Evolutionary conservation across 163 green algal species (phyloP).

Genomic region (Volvox carteri): DNA sequence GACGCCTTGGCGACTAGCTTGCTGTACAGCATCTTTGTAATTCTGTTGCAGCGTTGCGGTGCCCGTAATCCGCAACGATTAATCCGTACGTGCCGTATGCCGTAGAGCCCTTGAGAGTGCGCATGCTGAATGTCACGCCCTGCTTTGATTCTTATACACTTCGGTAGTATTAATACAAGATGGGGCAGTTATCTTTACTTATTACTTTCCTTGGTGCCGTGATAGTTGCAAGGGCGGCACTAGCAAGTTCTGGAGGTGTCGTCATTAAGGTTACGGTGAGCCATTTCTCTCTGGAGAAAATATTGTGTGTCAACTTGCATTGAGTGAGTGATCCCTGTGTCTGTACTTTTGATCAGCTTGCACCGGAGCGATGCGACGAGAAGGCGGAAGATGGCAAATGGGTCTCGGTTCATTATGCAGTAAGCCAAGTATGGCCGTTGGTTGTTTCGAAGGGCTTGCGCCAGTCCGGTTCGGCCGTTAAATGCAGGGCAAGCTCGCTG

Average conservation of each 20-base stretch:
- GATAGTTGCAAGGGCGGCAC: neutral
- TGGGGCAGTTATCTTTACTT: neutral
- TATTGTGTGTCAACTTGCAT: neutral
- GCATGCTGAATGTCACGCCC: neutral
- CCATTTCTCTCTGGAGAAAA: neutral
- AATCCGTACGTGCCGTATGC: neutral
- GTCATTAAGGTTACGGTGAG: neutral
- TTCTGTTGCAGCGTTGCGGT: neutral
- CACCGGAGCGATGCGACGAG: conserved; percentile 57
- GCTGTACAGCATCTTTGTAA: neutral
- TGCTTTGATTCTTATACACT: too few species aligned
- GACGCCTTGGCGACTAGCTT: too few species aligned
- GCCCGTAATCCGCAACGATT: neutral
- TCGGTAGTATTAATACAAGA: neutral
- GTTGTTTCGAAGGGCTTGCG: neutral
- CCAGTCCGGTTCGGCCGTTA: neutral
- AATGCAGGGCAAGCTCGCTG: conserved; percentile 73
- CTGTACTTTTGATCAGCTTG: conserved; percentile 55
- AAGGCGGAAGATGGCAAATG: conserved; percentile 63
- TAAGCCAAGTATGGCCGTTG: conserved; percentile 12
- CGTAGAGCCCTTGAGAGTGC: neutral
- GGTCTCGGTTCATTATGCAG: conserved; percentile 74
- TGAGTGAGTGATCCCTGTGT: neutral
- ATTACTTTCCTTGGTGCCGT: neutral
- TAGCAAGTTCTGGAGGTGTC: neutral